Conservation (phyloP, 2,329 filamentous ascomycete species). For the Calonectria naviculata region DNA sequence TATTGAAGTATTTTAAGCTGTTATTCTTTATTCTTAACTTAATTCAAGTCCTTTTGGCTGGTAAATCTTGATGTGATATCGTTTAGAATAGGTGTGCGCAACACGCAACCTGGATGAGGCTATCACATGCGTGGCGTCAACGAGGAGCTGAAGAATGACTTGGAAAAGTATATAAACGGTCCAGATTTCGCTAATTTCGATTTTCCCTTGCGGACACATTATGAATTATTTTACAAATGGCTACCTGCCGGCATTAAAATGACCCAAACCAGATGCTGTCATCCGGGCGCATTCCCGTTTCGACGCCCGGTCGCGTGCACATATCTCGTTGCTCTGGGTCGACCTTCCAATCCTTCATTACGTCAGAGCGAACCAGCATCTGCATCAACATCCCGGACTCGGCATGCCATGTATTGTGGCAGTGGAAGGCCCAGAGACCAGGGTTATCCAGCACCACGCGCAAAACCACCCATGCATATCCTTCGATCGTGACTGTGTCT, state of each 20-base stretch:
- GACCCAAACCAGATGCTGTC: constrained; percentile 52
- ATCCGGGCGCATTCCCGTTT: constrained; percentile 45
- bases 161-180: no score
- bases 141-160: no score
- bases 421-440: constrained; percentile 69
- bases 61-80: no score
- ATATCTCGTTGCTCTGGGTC: constrained; percentile 36
- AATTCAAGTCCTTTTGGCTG: no score
- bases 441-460: constrained; percentile 68
- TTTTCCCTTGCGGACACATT: background rate
- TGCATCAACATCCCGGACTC: constrained; percentile 71
- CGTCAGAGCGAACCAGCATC: constrained; percentile 52
- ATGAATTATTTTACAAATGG: background rate
- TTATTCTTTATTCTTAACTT: no score
- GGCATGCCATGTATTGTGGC: constrained; percentile 69
- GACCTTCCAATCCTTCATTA: constrained; percentile 41
- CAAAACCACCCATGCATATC: constrained; percentile 65
- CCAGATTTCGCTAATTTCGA: background rate
- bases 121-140: no score
- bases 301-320: constrained; percentile 44
- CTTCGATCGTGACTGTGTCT: constrained; percentile 62
- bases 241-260: constrained; percentile 26
- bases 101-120: no score
- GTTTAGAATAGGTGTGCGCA: no score
- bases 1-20: no score